These are phyloP conservation scores for Plectosphaerella sp. DNA, from an alignment of 2,329 filamentous ascomycete genomes.

Conservation along the genomic window DNA sequence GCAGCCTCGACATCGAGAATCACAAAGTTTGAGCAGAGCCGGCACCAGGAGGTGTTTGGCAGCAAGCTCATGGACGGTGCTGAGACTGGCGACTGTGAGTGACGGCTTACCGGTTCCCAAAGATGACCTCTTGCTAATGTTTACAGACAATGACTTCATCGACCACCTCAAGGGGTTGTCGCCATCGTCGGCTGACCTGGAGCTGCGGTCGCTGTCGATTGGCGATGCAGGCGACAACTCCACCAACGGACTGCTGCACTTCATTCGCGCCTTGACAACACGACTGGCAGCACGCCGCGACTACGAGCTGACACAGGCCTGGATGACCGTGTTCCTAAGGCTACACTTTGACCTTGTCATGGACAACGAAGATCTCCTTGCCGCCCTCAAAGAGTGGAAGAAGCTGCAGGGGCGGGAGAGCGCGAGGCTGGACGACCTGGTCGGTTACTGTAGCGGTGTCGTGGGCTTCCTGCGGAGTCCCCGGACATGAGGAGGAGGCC, in stretches of 20 bases:
- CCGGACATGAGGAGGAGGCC: slow-evolving; percentile 32
- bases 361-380: slow-evolving; percentile 48
- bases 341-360: slow-evolving; percentile 62
- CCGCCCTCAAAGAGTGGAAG: slow-evolving; percentile 65
- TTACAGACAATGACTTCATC: slow-evolving; percentile 60
- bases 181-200: slow-evolving; percentile 83
- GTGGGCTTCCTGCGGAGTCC: slow-evolving; percentile 72
- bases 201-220: slow-evolving; percentile 72
- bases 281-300: slow-evolving; percentile 67
- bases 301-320: slow-evolving; percentile 91
- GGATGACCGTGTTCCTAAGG: slow-evolving; percentile 92
- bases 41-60: slow-evolving; percentile 55
- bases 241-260: slow-evolving; percentile 69
- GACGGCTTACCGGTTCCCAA: not conserved
- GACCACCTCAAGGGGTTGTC: slow-evolving; percentile 74
- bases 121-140: slow-evolving; percentile 14
- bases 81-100: slow-evolving; percentile 57
- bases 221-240: slow-evolving; percentile 37
- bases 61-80: slow-evolving; percentile 50
- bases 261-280: slow-evolving; percentile 74
- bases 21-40: slow-evolving; percentile 57
- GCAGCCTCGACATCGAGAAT: slow-evolving; percentile 55
- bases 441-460: slow-evolving; percentile 85
- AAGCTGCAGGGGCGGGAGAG: slow-evolving; percentile 67
- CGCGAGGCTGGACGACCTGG: slow-evolving; percentile 66